Conservation (phyloP, 2,329 filamentous ascomycete species). For the Tolypocladium ophioglossoides region DNA sequence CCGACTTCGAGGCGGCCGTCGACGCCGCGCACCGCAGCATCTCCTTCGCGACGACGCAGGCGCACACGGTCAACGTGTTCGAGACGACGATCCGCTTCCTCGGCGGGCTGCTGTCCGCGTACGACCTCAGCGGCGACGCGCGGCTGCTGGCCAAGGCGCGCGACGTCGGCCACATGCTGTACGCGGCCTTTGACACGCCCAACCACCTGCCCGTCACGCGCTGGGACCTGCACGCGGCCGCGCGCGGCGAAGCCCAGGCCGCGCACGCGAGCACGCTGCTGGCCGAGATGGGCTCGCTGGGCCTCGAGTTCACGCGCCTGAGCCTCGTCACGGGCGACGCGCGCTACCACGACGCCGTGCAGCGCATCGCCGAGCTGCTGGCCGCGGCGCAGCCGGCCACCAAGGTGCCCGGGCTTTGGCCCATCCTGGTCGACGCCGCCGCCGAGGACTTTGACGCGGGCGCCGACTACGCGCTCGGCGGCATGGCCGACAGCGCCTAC, state of each 20-base stretch:
- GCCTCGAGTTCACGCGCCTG: conserved; percentile 61
- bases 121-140: conserved; percentile 34
- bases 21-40: conserved; percentile 33
- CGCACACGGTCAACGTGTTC: conserved; percentile 35
- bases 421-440: conserved; percentile 49
- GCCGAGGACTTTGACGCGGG: conserved; percentile 31
- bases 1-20: conserved; percentile 45
- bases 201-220: conserved; percentile 34
- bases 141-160: conserved; percentile 35
- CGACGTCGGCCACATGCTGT: conserved; percentile 42
- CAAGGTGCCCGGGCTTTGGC: conserved; percentile 64
- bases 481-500: conserved; percentile 43
- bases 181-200: conserved; percentile 40
- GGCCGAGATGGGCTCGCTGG: conserved; percentile 55
- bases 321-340: conserved; percentile 57
- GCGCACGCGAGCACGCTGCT: conserved; percentile 27
- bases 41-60: conserved; percentile 36
- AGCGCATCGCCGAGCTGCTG: conserved; percentile 57
- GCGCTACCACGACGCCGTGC: conserved; percentile 66
- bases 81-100: conserved; percentile 46
- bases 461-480: conserved; percentile 38
- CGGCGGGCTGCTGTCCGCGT: conserved; percentile 39
- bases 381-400: conserved; percentile 57
- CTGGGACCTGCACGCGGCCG: conserved; percentile 15
- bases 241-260: conserved; percentile 11